A percentile compares a stretch with the other conserved stretches of the same genome.
Conservation (phyloP, 2,329 filamentous ascomycete genomes). For the Clonostachys chloroleuca region DNA sequence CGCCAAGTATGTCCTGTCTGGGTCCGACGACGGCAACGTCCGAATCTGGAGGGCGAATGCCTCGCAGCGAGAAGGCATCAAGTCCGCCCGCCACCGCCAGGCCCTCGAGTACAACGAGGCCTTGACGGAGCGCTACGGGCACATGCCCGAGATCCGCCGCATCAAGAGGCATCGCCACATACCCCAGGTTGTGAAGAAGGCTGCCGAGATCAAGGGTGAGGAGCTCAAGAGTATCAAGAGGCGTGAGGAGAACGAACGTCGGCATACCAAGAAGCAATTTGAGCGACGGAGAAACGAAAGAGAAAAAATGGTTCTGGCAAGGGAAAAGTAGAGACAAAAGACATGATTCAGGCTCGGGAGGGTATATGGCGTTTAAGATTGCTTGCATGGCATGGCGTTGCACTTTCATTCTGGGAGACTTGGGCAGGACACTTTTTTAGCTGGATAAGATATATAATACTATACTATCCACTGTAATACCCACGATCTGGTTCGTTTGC, state of each 20-base stretch:
- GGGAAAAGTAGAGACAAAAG: slow-evolving; percentile 39
- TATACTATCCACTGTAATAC: too few relatives aligned
- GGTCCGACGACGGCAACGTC: slow-evolving; percentile 87
- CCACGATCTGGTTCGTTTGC: too few relatives aligned
- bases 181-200: slow-evolving; percentile 93
- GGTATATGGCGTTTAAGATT: slow-evolving; percentile 1
- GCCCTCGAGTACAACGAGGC: slow-evolving; percentile 90
- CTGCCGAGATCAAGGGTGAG: slow-evolving; percentile 86
- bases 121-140: slow-evolving; percentile 76
- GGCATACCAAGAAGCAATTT: slow-evolving; percentile 82
- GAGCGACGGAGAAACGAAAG: slow-evolving; percentile 71
- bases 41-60: slow-evolving; percentile 87
- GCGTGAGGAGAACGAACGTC: slow-evolving; percentile 89
- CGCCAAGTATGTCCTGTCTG: slow-evolving; percentile 82
- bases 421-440: neutral
- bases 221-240: slow-evolving; percentile 86
- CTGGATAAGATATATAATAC: too few relatives aligned
- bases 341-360: slow-evolving; percentile 3
- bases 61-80: slow-evolving; percentile 77
- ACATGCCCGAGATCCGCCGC: slow-evolving; percentile 93
- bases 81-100: slow-evolving; percentile 78
- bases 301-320: slow-evolving; percentile 85
- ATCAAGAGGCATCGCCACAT: slow-evolving; percentile 90
- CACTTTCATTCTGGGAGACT: neutral
- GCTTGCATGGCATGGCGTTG: slow-evolving; percentile 27